Evolutionary conservation across 2,329 filamentous ascomycete genomes (phyloP), one percentile per base, ranked within the genome.

Genomic region (Herpotrichia juniperi): DNA sequence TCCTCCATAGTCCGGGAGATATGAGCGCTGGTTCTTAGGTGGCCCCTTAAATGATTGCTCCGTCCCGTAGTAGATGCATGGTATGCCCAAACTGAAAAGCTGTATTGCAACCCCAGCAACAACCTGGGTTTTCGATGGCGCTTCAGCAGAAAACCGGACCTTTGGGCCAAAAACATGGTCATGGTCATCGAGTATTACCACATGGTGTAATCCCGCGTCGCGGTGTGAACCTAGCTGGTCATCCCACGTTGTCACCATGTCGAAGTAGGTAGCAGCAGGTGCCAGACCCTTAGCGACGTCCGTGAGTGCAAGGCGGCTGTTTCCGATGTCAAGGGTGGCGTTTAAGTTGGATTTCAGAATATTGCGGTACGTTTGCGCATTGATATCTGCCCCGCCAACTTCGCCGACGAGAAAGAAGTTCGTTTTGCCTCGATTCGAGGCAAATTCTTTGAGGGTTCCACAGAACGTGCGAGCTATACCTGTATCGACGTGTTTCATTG

Each of bases 61-160:
- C 10, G 58, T 64, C 37, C 61, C 63, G 45, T 66, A 66, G 51
- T 66, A 66, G 24, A 66, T 59, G 34, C 59, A 64, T 3, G 63
- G 59, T n/a, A 66, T 64, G 19, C 63, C 63, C 3, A 64, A 53
- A 2, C 56, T 64, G 6, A 45, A 58, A 11, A 66, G 46, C 35
- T 64, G 63, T 3, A 64, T 43, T 2, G 48, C 61, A 11, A 64
- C 9, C 14, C 60, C 61, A 8, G 54, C 46, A 42, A 57, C 40
- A 10, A 48, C 45, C 16, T 62, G 52, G 12, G 43, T 43, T 6
- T 48, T n/a, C 2, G 54, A 58, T 11, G 52, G 12, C 1, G 21
- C 10, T 7, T 58, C 54, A 2, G 52, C 54, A 37, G 59, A 63
- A 46, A 64, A 64, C 1, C 63, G 50, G 9, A 52, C 56, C 43